Evolutionary conservation across 2,329 filamentous ascomycete species (phyloP).

Genomic region (Atkinsonella hypoxylon): DNA sequence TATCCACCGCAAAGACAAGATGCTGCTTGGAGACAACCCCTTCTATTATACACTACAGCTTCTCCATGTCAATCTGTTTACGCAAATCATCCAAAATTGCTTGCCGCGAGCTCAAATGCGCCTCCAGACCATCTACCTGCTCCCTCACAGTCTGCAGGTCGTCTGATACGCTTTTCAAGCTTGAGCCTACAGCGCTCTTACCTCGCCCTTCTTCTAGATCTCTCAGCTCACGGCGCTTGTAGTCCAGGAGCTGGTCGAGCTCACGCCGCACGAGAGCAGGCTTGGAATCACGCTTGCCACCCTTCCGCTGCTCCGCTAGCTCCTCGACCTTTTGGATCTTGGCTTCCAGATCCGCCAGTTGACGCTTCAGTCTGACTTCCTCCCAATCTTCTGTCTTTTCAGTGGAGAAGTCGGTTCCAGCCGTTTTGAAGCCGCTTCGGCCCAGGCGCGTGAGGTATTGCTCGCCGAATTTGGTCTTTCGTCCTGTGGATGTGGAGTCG

Average conservation of each 20-base stretch:
- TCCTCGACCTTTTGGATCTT: slow-evolving; percentile 78
- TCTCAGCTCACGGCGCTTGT: slow-evolving; percentile 71
- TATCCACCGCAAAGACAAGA: background rate
- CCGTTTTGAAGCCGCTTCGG: slow-evolving; percentile 65
- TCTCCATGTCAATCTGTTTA: slow-evolving; percentile 80
- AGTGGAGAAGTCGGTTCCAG: slow-evolving; percentile 81
- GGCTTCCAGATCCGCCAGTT: slow-evolving; percentile 76
- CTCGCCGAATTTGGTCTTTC: slow-evolving; percentile 95
- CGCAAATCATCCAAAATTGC: slow-evolving; percentile 64
- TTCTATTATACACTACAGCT: slow-evolving; percentile 20
- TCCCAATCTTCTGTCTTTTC: slow-evolving; percentile 94
- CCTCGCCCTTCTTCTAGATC: slow-evolving; percentile 63
- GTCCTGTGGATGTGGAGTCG: slow-evolving; percentile 70
- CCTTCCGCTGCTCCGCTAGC: slow-evolving; percentile 51
- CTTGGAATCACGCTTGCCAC: slow-evolving; percentile 61
- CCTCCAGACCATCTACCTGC: slow-evolving; percentile 83
- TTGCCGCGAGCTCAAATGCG: slow-evolving; percentile 66
- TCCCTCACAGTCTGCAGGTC: slow-evolving; percentile 86
- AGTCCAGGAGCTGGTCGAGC: slow-evolving; percentile 86
- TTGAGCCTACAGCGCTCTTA: slow-evolving; percentile 56
- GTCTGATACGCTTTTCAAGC: slow-evolving; percentile 65
- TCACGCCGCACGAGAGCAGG: slow-evolving; percentile 90
- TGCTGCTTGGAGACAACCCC: background rate
- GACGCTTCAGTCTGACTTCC: slow-evolving; percentile 87
- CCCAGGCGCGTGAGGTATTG: slow-evolving; percentile 89